Evolutionary conservation across 2,329 filamentous ascomycete genomes (phyloP), one percentile per base, ranked within the genome.

Genomic region (Exophiala lecanii-corni): DNA sequence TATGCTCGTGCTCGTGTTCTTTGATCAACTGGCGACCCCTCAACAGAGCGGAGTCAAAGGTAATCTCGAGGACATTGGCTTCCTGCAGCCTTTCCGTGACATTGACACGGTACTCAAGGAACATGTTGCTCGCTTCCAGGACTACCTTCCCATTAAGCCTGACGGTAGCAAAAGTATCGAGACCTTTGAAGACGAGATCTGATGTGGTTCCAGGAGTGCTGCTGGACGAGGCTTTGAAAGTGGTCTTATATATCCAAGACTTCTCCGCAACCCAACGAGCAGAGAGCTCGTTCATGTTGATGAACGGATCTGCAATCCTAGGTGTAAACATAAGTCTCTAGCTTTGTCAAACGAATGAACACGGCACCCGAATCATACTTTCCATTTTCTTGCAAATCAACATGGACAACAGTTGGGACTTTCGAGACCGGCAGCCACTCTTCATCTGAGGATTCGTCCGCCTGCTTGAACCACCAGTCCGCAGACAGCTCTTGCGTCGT

Each of bases 91-190:
- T 35, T 0, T 64, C 60, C 1, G 80, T 81, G 9, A 89, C 76
- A 48, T 89, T 78, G 3, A 87, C 75, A 3, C 83, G 73, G 55
- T 87, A 75, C 0, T 81, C 79, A 3, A 82, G 68, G 57, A 91
- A 91, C 86, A 91, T 91, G 62, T 87, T 89, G 42, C 86, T 78
- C 7, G 77, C 77, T 59, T 83, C 74, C 4, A 89, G 69, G 26
- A 91, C 79, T 2, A 71, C 68, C 4, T 73, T 64, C 13, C 79
- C 82, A 54, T 91, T 86, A 13, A 91, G 68, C 25, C 71, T 66
- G 18, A 89, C 84, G 0, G 74, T 83, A 1, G 85, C 84, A 64
- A 84, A 88, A 0, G 86, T 91, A 61, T 91, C 86, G 35, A 92
- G 71, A 0, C 86, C 86, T 45, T 87, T 82, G 59, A 91, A 89